phyloP scores from a whole-genome alignment of 306 rosid species.

The Sesbania bispinosa region DNA sequence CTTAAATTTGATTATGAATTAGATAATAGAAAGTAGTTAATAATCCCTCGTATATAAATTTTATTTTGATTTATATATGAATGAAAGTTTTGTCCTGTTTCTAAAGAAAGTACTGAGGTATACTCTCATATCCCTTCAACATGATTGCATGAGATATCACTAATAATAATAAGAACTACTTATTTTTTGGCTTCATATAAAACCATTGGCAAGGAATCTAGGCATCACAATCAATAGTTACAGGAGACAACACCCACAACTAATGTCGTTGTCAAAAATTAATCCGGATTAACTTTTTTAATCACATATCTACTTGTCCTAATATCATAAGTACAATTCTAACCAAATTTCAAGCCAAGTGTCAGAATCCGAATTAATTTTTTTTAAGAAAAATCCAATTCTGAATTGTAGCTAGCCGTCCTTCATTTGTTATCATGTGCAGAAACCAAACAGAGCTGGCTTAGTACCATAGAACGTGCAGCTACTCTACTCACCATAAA shows the following conservation, averaged over 20 bases:
- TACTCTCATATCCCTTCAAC: constrained; percentile 9
- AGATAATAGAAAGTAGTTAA: background rate
- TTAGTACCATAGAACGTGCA: constrained; percentile 4
- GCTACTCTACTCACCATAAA: constrained; percentile 19
- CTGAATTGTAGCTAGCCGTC: background rate
- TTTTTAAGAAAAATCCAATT: background rate
- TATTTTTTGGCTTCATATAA: background rate
- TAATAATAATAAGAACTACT: no score
- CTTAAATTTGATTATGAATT: background rate
- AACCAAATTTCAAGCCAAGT: constrained; percentile 2
- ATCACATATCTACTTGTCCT: background rate
- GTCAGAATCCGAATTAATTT: background rate
- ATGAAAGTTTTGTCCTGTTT: background rate
- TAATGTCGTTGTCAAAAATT: background rate
- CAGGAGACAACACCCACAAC: constrained; percentile 9
- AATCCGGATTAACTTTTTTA: background rate
- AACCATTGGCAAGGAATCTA: background rate
- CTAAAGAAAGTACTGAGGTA: constrained; percentile 8
- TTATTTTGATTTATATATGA: background rate
- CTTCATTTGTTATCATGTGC: constrained; percentile 2
- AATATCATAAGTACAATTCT: background rate
- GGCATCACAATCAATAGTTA: constrained; percentile 17
- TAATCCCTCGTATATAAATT: background rate
- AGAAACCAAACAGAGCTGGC: background rate
- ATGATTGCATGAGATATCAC: constrained; percentile 2